A percentile compares a stretch with the other conserved stretches of the same genome.
Evolutionary conservation across 441 rosid species (phyloP).

Genomic region (Populus hybrid): DNA sequence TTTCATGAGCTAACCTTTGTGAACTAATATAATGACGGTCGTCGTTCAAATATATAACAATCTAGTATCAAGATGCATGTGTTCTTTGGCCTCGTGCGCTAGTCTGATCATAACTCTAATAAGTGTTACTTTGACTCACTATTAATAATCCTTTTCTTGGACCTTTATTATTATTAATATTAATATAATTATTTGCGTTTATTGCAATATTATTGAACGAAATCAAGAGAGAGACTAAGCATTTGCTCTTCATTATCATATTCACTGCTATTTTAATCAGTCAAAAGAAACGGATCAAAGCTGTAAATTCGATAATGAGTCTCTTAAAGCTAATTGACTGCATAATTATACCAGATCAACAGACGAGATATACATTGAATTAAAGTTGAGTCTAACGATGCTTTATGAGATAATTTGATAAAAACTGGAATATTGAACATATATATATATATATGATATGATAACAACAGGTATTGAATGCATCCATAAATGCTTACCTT

Average conservation of each 20-base stretch:
- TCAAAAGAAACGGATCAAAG: background rate
- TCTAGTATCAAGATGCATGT: conserved; percentile 22
- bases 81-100: conserved; percentile 51
- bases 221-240: background rate
- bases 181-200: background rate
- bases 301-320: background rate
- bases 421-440: background rate
- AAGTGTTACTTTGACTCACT: conserved; percentile 47
- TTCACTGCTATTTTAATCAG: background rate
- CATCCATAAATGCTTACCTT: background rate
- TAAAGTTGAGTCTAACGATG: background rate
- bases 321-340: background rate
- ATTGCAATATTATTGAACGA: background rate
- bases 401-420: background rate
- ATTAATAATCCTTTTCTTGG: conserved; percentile 44
- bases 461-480: background rate
- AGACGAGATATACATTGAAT: background rate
- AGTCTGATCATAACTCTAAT: conserved; percentile 35
- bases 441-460: no score
- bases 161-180: conserved; percentile 19
- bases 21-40: conserved; percentile 25
- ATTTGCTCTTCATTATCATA: background rate
- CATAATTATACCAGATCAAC: background rate
- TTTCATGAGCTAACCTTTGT: conserved; percentile 28
- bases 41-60: conserved; percentile 12